These are phyloP conservation scores for Chalciporus piperatoides DNA, from an alignment of 1,284 basidiomycete species.

Conservation along the genomic window DNA sequence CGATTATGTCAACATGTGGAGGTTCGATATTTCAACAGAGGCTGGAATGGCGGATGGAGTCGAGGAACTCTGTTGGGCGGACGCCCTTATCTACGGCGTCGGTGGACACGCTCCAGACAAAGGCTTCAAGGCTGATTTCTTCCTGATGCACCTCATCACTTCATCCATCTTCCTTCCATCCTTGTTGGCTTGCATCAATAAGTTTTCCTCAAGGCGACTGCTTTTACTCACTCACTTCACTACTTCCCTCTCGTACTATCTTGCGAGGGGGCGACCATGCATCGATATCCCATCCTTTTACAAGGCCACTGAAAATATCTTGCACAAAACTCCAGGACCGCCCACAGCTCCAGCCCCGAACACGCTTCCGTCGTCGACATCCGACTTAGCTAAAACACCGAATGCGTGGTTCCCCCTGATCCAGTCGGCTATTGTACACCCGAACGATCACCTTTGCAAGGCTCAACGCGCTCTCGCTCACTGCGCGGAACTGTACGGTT, in stretches of 20 bases:
- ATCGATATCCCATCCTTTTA: constrained; percentile 39
- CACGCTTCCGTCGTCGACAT: constrained; percentile 33
- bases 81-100: constrained; percentile 40
- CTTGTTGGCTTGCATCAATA: constrained; percentile 28
- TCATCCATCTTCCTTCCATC: constrained; percentile 43
- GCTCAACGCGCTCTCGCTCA: constrained; percentile 52
- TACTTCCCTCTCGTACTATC: constrained; percentile 34
- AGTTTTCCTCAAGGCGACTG: constrained; percentile 30
- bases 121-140: constrained; percentile 42
- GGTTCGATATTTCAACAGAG: constrained; percentile 34
- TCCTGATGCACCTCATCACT: constrained; percentile 45
- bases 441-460: constrained; percentile 63
- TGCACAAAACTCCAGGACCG: constrained; percentile 31
- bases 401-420: constrained; percentile 56
- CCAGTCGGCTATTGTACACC: constrained; percentile 33
- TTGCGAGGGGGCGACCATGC: constrained; percentile 38
- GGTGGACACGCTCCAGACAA: constrained; percentile 34
- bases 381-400: constrained; percentile 34
- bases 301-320: constrained; percentile 17
- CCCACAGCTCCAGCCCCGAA: constrained; percentile 32
- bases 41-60: constrained; percentile 33
- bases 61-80: constrained; percentile 41
- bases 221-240: constrained; percentile 41
- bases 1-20: constrained; percentile 50
- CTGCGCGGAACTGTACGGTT: constrained; percentile 46